phyloP scores from a whole-genome alignment of 192 early-diverging fungal genomes.

The Phlyctochytrium planicorne region DNA sequence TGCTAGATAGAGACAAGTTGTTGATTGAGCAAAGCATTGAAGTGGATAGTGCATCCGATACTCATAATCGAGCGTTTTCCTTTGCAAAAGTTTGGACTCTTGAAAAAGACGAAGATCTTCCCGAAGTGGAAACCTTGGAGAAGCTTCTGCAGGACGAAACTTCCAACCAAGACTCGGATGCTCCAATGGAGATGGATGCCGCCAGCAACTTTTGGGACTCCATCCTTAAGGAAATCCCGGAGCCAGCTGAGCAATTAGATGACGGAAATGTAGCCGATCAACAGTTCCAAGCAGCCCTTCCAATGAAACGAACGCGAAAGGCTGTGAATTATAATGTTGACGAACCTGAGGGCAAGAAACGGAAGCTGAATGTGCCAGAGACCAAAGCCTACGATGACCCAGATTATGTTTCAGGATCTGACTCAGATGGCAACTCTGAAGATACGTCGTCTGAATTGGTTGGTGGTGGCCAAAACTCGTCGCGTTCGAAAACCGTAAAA shows the following conservation, averaged over 20 bases:
- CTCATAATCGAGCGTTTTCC: conserved; percentile 49
- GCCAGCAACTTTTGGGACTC: not conserved
- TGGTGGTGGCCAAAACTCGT: no score
- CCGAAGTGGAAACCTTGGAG: not conserved
- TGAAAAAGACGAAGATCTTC: conserved; percentile 38
- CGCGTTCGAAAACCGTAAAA: no score
- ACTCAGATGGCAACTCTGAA: no score
- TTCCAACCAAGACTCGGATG: not conserved
- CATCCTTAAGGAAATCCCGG: not conserved
- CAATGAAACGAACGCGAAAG: not conserved
- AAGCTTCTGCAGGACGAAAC: not conserved
- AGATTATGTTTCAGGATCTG: no score
- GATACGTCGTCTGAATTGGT: no score
- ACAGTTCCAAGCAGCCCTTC: not conserved
- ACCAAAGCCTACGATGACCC: no score
- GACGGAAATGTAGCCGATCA: not conserved
- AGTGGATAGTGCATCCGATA: conserved; percentile 7
- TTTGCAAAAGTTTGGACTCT: conserved; percentile 67
- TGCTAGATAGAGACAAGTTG: conserved; percentile 51
- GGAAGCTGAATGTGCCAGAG: no score
- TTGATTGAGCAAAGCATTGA: conserved; percentile 27
- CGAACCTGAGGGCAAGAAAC: no score
- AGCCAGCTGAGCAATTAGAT: not conserved
- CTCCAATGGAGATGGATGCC: not conserved
- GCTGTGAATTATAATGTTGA: not conserved